phyloP scores from a whole-genome alignment of 495 filamentous ascomycete genomes.

The Astrothelium subdiscretum region DNA sequence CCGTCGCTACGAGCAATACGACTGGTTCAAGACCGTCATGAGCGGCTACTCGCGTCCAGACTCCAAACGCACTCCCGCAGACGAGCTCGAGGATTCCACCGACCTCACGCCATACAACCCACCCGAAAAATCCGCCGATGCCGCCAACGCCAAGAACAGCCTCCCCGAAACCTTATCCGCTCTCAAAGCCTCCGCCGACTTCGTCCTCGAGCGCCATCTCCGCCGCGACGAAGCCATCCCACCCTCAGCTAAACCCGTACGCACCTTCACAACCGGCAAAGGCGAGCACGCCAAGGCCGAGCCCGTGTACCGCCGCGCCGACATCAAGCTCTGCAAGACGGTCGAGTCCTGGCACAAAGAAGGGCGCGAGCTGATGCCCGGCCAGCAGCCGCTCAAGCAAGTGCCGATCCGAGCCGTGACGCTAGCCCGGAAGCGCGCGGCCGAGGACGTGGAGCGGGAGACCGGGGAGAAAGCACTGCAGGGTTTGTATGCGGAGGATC shows the following conservation, averaged over 20 bases:
- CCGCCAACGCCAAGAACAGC: conserved; percentile 47
- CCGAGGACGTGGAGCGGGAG: conserved; percentile 67
- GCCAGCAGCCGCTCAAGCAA: conserved; percentile 65
- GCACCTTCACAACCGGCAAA: conserved; percentile 58
- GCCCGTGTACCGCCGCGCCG: conserved; percentile 66
- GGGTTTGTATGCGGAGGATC: conserved; percentile 70
- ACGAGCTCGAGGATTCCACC: conserved; percentile 64
- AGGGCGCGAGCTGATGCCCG: conserved; percentile 60
- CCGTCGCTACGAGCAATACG: conserved; percentile 53
- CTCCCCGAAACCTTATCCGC: conserved; percentile 64
- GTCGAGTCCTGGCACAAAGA: conserved; percentile 97
- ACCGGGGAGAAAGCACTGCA: conserved; percentile 77
- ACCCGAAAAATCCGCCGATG: conserved; percentile 12
- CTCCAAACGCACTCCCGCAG: conserved; percentile 50
- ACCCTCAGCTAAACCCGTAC: conserved; percentile 56
- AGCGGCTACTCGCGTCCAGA: conserved; percentile 54
- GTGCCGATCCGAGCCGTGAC: conserved; percentile 90
- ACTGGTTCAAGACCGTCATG: conserved; percentile 82
- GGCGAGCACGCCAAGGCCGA: conserved; percentile 57
- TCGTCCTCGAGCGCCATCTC: conserved; percentile 75
- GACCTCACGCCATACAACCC: conserved; percentile 61
- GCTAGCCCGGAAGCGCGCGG: conserved; percentile 73
- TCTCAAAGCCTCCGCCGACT: conserved; percentile 76
- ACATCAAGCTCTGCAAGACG: conserved; percentile 77
- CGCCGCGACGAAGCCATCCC: conserved; percentile 83